Percentiles rank a stretch among this genome's conserved stretches.
Conservation (phyloP, 805 yeast species). For the Yarrowia phangngaensis region DNA sequence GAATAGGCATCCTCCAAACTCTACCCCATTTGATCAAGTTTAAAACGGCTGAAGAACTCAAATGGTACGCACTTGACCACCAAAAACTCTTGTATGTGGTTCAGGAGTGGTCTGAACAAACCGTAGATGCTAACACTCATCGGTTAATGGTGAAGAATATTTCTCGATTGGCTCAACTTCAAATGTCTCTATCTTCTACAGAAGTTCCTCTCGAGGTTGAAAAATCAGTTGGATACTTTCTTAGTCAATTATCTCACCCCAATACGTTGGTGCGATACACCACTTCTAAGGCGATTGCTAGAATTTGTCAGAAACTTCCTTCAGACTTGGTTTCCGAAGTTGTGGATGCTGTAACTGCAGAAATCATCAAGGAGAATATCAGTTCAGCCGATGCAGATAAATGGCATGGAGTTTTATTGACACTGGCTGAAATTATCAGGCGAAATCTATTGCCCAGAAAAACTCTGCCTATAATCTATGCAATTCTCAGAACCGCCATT, state of each 20-base stretch:
- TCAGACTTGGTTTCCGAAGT: slow-evolving; percentile 37
- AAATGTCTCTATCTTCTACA: neutral
- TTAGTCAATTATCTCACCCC: neutral
- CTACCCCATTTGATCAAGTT: slow-evolving; percentile 30
- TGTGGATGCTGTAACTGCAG: slow-evolving; percentile 37
- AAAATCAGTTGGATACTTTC: slow-evolving; percentile 3
- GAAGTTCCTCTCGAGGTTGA: slow-evolving; percentile 20
- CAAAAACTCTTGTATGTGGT: slow-evolving; percentile 12
- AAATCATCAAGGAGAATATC: slow-evolving; percentile 31
- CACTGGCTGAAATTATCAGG: slow-evolving; percentile 50
- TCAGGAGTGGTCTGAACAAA: slow-evolving; percentile 1
- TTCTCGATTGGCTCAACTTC: slow-evolving; percentile 2
- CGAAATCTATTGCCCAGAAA: slow-evolving; percentile 30
- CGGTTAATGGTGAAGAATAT: slow-evolving; percentile 12
- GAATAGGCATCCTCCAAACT: slow-evolving; percentile 41
- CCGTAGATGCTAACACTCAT: slow-evolving; percentile 6
- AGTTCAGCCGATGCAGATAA: slow-evolving; percentile 33
- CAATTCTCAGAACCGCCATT: slow-evolving; percentile 46
- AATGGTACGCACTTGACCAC: slow-evolving; percentile 24
- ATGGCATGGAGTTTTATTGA: slow-evolving; percentile 58
- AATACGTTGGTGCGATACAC: slow-evolving; percentile 50
- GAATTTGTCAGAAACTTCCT: slow-evolving; percentile 41
- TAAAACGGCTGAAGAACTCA: slow-evolving; percentile 8
- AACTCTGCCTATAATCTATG: slow-evolving; percentile 27
- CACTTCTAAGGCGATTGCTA: slow-evolving; percentile 62